Percentiles rank a stretch among this genome's conserved stretches.
Conservation (phyloP, 164 flowering plant species). For the Vitis rotundifolia region DNA sequence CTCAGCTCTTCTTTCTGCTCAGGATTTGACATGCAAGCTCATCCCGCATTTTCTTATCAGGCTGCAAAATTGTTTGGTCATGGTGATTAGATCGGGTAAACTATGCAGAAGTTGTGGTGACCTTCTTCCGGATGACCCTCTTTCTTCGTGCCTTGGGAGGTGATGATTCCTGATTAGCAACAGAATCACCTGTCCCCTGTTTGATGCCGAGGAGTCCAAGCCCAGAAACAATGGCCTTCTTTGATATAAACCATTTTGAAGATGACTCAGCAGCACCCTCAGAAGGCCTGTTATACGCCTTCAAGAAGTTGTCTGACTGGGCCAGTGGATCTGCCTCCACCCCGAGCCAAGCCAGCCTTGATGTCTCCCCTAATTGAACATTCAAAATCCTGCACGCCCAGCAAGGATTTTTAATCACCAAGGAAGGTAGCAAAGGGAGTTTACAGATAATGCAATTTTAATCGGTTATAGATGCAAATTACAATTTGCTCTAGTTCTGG, state of each 20-base stretch:
- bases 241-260: constrained; percentile 88
- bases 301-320: constrained; percentile 65
- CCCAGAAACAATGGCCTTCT: constrained; percentile 75
- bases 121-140: constrained; percentile 77
- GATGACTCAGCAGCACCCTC: constrained; percentile 38
- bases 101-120: constrained; percentile 38
- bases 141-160: constrained; percentile 80
- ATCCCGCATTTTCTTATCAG: no score
- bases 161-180: constrained; percentile 41
- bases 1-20: no score
- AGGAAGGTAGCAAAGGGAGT: no score
- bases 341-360: constrained; percentile 89
- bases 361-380: constrained; percentile 78
- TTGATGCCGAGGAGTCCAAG: constrained; percentile 82
- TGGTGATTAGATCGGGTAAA: neutral
- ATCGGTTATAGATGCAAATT: neutral
- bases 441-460: no score
- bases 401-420: no score
- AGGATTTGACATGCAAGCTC: no score
- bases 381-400: constrained; percentile 59
- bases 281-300: constrained; percentile 68
- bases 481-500: neutral
- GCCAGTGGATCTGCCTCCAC: constrained; percentile 81
- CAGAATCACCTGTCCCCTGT: constrained; percentile 43
- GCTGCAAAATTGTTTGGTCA: constrained; percentile 40